Conservation (phyloP, 345 rosid genomes). For the Aquilaria malaccensis region DNA sequence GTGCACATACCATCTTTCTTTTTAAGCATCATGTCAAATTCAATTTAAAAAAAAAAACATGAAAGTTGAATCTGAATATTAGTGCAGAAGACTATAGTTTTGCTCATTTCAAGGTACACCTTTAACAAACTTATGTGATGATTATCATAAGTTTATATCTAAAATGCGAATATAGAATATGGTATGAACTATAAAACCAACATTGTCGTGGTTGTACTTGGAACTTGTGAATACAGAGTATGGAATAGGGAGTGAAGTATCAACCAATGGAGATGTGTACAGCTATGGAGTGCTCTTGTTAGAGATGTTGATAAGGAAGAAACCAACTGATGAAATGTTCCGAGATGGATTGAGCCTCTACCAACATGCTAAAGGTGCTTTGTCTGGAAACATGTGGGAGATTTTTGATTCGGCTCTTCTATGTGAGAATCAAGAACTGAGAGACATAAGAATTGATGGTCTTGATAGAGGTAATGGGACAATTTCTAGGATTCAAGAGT, state of each 20-base stretch:
- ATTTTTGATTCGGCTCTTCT: slow-evolving; percentile 17
- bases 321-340: slow-evolving; percentile 22
- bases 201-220: neutral
- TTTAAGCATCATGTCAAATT: neutral
- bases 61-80: too few species aligned
- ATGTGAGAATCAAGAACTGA: slow-evolving; percentile 7
- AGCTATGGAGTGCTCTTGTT: slow-evolving; percentile 26
- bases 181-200: too few species aligned
- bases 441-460: slow-evolving; percentile 1
- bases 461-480: too few species aligned
- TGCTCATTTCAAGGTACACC: too few species aligned
- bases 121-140: too few species aligned
- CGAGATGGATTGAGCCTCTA: slow-evolving; percentile 17
- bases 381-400: slow-evolving; percentile 11
- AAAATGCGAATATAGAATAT: too few species aligned
- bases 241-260: slow-evolving; percentile 22
- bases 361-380: slow-evolving; percentile 10
- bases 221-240: slow-evolving; percentile 18
- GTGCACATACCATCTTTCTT: neutral
- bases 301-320: slow-evolving; percentile 22
- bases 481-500: too few species aligned
- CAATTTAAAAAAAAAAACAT: too few species aligned
- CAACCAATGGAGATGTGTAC: slow-evolving; percentile 22
- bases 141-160: too few species aligned
- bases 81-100: neutral